A percentile compares a stretch with the other conserved stretches of the same genome.
Evolutionary conservation across 2,329 filamentous ascomycete genomes (phyloP).

Genomic region (Dothideomycetidae sp.): DNA sequence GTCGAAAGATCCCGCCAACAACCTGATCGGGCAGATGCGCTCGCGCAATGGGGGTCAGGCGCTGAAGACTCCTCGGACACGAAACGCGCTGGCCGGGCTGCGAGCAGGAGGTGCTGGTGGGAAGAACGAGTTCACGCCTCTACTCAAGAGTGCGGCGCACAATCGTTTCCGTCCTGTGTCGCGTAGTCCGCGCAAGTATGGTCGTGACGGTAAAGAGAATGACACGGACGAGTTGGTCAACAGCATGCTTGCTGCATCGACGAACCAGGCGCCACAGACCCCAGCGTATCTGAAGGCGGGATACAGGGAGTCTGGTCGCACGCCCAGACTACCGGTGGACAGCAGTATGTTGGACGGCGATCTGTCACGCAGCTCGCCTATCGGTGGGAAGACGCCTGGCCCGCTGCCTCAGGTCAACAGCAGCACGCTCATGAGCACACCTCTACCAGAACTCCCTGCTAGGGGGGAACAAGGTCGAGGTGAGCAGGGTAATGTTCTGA

Average conservation of each 20-base stretch:
- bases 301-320: slow-evolving; percentile 46
- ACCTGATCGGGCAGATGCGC: slow-evolving; percentile 61
- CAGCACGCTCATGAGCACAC: slow-evolving; percentile 65
- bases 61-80: slow-evolving; percentile 60
- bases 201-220: slow-evolving; percentile 14
- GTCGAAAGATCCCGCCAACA: slow-evolving; percentile 49
- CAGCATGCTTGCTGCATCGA: slow-evolving; percentile 23
- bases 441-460: slow-evolving; percentile 54
- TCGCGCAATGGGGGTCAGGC: slow-evolving; percentile 44
- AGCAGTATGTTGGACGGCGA: slow-evolving; percentile 52
- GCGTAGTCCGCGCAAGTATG: slow-evolving; percentile 8
- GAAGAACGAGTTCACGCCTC: slow-evolving; percentile 76
- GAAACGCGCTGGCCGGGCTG: slow-evolving; percentile 55
- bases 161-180: slow-evolving; percentile 37
- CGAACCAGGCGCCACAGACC: slow-evolving; percentile 44
- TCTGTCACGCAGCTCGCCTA: slow-evolving; percentile 49
- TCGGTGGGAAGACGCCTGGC: slow-evolving; percentile 55
- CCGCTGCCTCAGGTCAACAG: slow-evolving; percentile 65
- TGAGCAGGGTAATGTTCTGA: slow-evolving; percentile 79
- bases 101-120: slow-evolving; percentile 35
- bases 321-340: slow-evolving; percentile 64
- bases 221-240: slow-evolving; percentile 11
- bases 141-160: slow-evolving; percentile 72
- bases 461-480: slow-evolving; percentile 51
- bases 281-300: slow-evolving; percentile 50